phyloP scores from a whole-genome alignment of 129 eudicot species.

The Escallonia rubra region DNA sequence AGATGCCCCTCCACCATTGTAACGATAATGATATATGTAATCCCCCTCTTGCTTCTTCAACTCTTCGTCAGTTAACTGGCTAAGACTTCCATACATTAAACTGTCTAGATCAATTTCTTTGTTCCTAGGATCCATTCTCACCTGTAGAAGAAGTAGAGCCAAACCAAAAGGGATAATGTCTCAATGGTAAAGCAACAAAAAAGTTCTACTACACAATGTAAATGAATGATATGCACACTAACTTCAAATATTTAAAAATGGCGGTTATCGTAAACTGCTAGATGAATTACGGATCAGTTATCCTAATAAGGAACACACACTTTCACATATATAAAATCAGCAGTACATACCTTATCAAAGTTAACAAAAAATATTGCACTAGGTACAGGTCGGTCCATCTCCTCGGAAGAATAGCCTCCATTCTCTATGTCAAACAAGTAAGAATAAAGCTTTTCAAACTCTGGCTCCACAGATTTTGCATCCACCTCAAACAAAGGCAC shows the following conservation, averaged over 20 bases:
- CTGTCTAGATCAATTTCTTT: slow-evolving; percentile 69
- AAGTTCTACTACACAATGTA: not conserved
- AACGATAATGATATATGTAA: slow-evolving; percentile 83
- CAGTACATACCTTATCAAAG: slow-evolving; percentile 71
- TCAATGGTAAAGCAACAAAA: not conserved
- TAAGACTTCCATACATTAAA: slow-evolving; percentile 50
- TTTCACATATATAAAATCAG: slow-evolving; percentile 3
- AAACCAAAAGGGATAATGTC: not conserved
- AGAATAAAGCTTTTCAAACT: slow-evolving; percentile 75
- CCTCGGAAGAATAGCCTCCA: slow-evolving; percentile 49
- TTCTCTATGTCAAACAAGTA: slow-evolving; percentile 71
- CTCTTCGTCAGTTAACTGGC: slow-evolving; percentile 63
- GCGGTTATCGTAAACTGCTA: not conserved
- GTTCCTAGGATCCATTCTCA: slow-evolving; percentile 92
- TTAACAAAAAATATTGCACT: slow-evolving; percentile 84
- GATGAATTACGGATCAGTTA: not conserved
- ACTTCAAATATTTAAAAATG: not conserved
- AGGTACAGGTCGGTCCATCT: slow-evolving; percentile 74
- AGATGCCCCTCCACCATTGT: slow-evolving; percentile 95
- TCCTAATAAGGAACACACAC: not conserved
- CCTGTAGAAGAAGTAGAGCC: slow-evolving; percentile 37
- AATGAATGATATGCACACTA: not conserved
- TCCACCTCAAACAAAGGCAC: slow-evolving; percentile 93
- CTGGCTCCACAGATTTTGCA: slow-evolving; percentile 84
- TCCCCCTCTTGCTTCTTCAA: slow-evolving; percentile 88